Base-by-base conservation (phyloP, 2,329 filamentous ascomycete genomes). In the Juglanconis oblonga region DNA sequence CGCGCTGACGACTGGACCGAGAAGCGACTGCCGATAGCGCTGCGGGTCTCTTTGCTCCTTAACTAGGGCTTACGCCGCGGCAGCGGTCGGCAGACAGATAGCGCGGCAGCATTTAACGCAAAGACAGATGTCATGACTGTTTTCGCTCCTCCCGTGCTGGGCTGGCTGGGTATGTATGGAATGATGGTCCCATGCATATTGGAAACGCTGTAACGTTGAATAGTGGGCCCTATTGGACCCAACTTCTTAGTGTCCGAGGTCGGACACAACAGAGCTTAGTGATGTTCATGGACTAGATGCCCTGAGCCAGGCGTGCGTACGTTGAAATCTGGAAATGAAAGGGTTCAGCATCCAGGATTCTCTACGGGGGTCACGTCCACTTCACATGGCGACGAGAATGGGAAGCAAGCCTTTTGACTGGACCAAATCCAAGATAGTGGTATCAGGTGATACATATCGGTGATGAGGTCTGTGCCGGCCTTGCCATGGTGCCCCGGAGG, bases 171-270 rank as follows among this genome's bases (percentile, higher is more conserved):
- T 4, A 7, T 14, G 10, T 42, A 42, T 42, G 14, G 35, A 50
- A 51, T 35, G 44, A 55, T 33, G 44, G 45, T 45, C 52, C 57
- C 36, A 50, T 56, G 58, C 58, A 35, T 50, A 45, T 31, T 24
- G 29, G 53, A 56, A 35, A 38, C 40, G 44, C 51, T 52, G 58
- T 48, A 60, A 56, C 58, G 52, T 56, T 24, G 44, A 17, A 44
- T 8, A 47, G 44, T 47, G 44, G 17, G 9, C 4, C 44, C 44
- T 5, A 17, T 24, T 47, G 44, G 44, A 47, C 14, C 4, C n/a
- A 14, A 9, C n/a, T 13, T 42, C 11, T 42, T 5, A 2, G 5
- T 4, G 10, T 13, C 10, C 4, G 38, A 42, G 38, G 10, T 42
- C 4, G 38, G 38, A 7, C 7, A 42, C 11, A 42, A 42, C 11